Percentiles rank a stretch among this genome's conserved stretches.
Conservation (phyloP, 495 filamentous ascomycete species). For the Penicillium ucsense region DNA sequence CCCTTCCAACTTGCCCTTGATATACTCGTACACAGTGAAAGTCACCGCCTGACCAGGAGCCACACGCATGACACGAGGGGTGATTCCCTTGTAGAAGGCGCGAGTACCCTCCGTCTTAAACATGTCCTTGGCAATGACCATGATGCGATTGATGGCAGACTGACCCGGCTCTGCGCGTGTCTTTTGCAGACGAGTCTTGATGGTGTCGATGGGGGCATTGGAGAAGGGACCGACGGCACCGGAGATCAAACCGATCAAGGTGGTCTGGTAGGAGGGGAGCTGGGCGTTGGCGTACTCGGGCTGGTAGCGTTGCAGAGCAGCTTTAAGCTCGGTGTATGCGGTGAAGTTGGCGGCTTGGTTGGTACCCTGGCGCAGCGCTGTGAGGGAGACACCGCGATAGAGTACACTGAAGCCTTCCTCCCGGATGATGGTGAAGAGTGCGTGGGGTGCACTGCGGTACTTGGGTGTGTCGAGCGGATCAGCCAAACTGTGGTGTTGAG, state of each 20-base stretch:
- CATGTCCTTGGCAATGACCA: constrained; percentile 77
- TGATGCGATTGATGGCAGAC: constrained; percentile 66
- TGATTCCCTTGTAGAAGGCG: constrained; percentile 99
- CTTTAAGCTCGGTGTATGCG: constrained; percentile 90
- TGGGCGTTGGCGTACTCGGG: constrained; percentile 46
- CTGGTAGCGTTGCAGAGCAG: constrained; percentile 59
- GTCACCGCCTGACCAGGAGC: constrained; percentile 97
- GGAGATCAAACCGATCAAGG: constrained; percentile 78
- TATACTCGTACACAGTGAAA: constrained; percentile 91
- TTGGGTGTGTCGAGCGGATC: constrained; percentile 87
- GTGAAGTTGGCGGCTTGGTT: constrained; percentile 99
- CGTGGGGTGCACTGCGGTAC: constrained; percentile 96
- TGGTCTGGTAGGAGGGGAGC: constrained; percentile 83
- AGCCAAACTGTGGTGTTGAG: constrained; percentile 90
- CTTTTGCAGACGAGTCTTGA: constrained; percentile 94
- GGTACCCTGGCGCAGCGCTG: constrained; percentile 84
- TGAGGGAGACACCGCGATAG: constrained; percentile 88
- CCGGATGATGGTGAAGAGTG: constrained; percentile 79
- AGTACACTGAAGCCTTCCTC: constrained; percentile 84
- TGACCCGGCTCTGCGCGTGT: constrained; percentile 74
- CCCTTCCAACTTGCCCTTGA: constrained; percentile 75
- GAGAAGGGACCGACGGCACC: constrained; percentile 93
- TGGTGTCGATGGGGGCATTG: constrained; percentile 97
- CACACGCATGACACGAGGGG: constrained; percentile 92
- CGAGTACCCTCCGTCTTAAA: constrained; percentile 89